These are phyloP conservation scores for Lolium multiflorum DNA, from an alignment of 176 grass and related monocot genomes.

Conservation along the genomic window DNA sequence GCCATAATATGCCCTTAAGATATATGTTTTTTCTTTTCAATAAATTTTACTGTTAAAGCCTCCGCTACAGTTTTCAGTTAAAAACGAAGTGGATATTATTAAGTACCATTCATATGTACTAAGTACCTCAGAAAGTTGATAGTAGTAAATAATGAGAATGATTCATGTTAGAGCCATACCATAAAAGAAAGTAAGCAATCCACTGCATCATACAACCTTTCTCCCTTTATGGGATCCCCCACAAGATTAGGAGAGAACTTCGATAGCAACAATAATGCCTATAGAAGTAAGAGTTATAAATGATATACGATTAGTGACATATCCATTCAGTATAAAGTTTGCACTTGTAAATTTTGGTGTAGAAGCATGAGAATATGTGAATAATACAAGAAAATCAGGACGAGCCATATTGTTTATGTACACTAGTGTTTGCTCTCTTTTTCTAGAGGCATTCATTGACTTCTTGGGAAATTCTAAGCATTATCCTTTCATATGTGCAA, in stretches of 20 bases:
- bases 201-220: conserved; percentile 46
- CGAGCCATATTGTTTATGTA: neutral
- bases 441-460: neutral
- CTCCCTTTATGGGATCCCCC: conserved; percentile 13
- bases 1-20: neutral
- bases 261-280: conserved; percentile 48
- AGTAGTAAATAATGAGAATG: neutral
- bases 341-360: neutral
- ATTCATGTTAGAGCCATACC: conserved; percentile 18
- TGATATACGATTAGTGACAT: neutral
- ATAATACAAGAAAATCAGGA: neutral
- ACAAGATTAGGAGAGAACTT: conserved; percentile 42
- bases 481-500: neutral
- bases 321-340: neutral
- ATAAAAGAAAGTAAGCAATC: conserved; percentile 52
- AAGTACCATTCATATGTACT: neutral
- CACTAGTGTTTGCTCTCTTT: neutral
- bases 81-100: neutral
- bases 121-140: neutral
- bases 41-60: neutral
- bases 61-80: neutral
- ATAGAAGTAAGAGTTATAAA: neutral
- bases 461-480: neutral
- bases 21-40: neutral
- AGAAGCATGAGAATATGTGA: neutral